Evolutionary conservation across 2,329 filamentous ascomycete species (phyloP), one percentile per base, ranked within the genome.

Genomic region (Fusarium cicatricum): DNA sequence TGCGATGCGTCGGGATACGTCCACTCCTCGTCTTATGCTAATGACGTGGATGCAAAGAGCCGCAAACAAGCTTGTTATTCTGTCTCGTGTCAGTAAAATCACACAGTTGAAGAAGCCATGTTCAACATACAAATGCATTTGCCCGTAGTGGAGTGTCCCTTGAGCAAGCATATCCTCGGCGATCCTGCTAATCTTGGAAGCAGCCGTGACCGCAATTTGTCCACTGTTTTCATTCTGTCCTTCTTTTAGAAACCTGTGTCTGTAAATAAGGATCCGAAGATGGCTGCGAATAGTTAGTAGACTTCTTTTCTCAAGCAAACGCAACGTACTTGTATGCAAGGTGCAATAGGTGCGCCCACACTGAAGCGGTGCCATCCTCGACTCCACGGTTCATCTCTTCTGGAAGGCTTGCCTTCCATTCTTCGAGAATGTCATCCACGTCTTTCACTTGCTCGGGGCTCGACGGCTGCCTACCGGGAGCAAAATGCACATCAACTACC

Each of bases 1-100:
- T 21, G 74, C 73, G 9, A 76, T 71, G 3, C 72, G 62, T 19
- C 72, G 67, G 7, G 71, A 62, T 11, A 75, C 69, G 19, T 71
- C 73, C 8, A 60, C 66, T 17, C 69, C 70, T 36, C 71, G 69
- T 15, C 72, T 67, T 45, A 76, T 72, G 48, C 67, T 70, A 46
- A 76, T 72, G 52, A 70, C 71, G 52, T 77, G 73, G 12, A 76
- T 75, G 44, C 74, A 77, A 1, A 75, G 64, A 3, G 74, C 74
- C 3, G 72, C 72, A 34, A 76, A 76, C 15, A 76, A 64, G 43
- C 70, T 73, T 7, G 74, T 75, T 10, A 75, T 75, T 15, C 71
- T 74, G 14, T 7, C 4, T 11, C 14, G 3, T 16, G 43, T 58
- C 19, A 48, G 47, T 33, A 10, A 15, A 5, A 19, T 17, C 3